Conservation (phyloP, 768 basidiomycete species). For the Butyriboletus loyo region DNA sequence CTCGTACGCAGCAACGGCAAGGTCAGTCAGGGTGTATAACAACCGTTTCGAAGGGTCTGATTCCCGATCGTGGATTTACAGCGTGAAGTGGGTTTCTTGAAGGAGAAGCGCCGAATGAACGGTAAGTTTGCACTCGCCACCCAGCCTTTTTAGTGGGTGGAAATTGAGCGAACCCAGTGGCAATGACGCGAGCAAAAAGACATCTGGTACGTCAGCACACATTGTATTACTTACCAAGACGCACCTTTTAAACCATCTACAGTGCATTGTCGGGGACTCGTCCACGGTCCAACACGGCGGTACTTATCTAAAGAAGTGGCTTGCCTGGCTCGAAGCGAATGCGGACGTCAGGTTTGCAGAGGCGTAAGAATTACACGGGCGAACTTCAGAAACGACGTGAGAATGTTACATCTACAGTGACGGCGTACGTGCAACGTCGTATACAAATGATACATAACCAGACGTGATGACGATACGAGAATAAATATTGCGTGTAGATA, state of each 20-base stretch:
- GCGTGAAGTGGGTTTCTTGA: slow-evolving; percentile 92
- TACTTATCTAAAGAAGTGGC: slow-evolving; percentile 83
- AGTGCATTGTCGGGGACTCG: slow-evolving; percentile 95
- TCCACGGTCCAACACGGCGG: slow-evolving; percentile 86
- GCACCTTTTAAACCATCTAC: no score
- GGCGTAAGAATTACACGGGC: slow-evolving; percentile 19
- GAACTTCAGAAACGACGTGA: not conserved
- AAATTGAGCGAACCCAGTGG: slow-evolving; percentile 45
- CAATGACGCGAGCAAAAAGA: slow-evolving; percentile 88
- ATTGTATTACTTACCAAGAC: no score
- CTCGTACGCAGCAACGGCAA: slow-evolving; percentile 90
- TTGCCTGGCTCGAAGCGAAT: slow-evolving; percentile 83
- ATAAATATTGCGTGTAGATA: slow-evolving; percentile 11
- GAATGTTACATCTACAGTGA: slow-evolving; percentile 2
- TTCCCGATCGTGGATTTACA: slow-evolving; percentile 26
- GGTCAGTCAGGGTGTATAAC: slow-evolving; percentile 36
- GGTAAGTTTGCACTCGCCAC: slow-evolving; percentile 40
- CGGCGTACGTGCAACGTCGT: slow-evolving; percentile 1
- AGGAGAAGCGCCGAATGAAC: slow-evolving; percentile 89
- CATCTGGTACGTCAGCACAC: slow-evolving; percentile 60
- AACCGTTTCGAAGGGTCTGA: not conserved
- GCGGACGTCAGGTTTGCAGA: slow-evolving; percentile 90
- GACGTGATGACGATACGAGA: not conserved
- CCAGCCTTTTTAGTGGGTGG: not conserved
- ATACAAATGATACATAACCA: slow-evolving; percentile 5